A percentile compares a stretch with the other conserved stretches of the same genome.
Conservation (phyloP, 2,329 filamentous ascomycete species). For the Arthrobotrys sinensis region DNA sequence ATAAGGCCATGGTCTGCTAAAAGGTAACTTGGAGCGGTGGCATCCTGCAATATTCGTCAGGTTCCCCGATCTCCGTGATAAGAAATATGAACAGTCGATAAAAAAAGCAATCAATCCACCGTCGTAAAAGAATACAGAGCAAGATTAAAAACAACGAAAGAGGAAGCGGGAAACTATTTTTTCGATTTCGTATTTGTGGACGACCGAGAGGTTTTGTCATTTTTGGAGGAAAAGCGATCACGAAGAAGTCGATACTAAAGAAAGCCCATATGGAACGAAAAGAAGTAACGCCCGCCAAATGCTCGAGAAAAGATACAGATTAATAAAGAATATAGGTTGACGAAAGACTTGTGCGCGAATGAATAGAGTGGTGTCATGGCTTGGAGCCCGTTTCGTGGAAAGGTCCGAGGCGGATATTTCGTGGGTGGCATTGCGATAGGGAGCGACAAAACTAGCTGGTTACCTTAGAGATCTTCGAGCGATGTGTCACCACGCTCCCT, state of each 20-base stretch:
- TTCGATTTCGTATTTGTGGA: slow-evolving; percentile 34
- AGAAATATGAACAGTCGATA: slow-evolving; percentile 30
- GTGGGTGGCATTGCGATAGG: not conserved
- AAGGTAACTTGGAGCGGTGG: slow-evolving; percentile 19
- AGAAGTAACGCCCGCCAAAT: slow-evolving; percentile 59
- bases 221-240: slow-evolving; percentile 2
- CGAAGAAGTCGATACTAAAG: slow-evolving; percentile 19
- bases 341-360: slow-evolving; percentile 22
- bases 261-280: slow-evolving; percentile 11
- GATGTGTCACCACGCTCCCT: not conserved
- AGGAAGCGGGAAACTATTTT: slow-evolving; percentile 33
- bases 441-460: not conserved
- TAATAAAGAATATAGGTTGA: slow-evolving; percentile 36
- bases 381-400: not conserved
- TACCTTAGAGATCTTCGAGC: not conserved
- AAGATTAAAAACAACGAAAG: slow-evolving; percentile 1
- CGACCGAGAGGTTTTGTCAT: slow-evolving; percentile 10
- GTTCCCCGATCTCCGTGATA: slow-evolving; percentile 6
- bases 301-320: slow-evolving; percentile 39
- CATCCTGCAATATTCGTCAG: slow-evolving; percentile 51
- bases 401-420: not conserved
- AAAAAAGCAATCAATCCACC: slow-evolving; percentile 27
- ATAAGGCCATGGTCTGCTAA: slow-evolving; percentile 12
- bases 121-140: slow-evolving; percentile 3
- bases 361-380: slow-evolving; percentile 3